These are phyloP conservation scores for Lactifluus rugatus DNA, from an alignment of 768 basidiomycete species.

Conservation along the genomic window DNA sequence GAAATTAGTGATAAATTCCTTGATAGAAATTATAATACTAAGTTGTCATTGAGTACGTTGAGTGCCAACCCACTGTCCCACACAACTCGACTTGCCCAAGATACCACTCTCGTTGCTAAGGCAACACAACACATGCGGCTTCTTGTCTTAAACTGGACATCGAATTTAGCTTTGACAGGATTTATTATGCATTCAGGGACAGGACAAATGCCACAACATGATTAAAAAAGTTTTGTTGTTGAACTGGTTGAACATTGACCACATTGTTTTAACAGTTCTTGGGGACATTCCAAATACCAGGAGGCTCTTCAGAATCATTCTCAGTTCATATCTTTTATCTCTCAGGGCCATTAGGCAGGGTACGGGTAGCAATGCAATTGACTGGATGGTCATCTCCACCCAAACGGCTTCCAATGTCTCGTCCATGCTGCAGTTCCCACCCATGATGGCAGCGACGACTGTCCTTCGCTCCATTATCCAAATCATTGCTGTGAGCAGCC, in stretches of 20 bases:
- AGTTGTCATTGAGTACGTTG: too few species aligned
- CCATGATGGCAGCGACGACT: conserved; percentile 12
- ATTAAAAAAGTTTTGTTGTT: neutral
- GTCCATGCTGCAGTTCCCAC: conserved; percentile 14
- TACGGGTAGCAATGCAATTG: conserved; percentile 11
- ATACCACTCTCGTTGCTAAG: too few species aligned
- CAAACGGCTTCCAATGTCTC: conserved; percentile 11
- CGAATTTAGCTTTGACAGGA: too few species aligned
- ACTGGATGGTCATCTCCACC: conserved; percentile 9
- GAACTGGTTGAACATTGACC: neutral
- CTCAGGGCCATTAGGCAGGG: conserved; percentile 13
- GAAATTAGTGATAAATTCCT: too few species aligned
- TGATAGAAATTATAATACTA: too few species aligned
- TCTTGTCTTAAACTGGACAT: too few species aligned
- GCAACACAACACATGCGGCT: too few species aligned
- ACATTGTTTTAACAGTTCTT: neutral
- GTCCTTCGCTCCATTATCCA: conserved; percentile 15
- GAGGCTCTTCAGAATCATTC: neutral
- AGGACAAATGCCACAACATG: neutral
- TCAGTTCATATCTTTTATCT: neutral
- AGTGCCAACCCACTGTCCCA: too few species aligned
- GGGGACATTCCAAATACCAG: neutral
- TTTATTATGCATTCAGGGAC: too few species aligned
- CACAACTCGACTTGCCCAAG: too few species aligned
- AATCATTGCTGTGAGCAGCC: conserved; percentile 12